These are phyloP conservation scores for Astrothelium macrocarpum DNA, from an alignment of 495 filamentous ascomycete genomes.

Conservation along the genomic window DNA sequence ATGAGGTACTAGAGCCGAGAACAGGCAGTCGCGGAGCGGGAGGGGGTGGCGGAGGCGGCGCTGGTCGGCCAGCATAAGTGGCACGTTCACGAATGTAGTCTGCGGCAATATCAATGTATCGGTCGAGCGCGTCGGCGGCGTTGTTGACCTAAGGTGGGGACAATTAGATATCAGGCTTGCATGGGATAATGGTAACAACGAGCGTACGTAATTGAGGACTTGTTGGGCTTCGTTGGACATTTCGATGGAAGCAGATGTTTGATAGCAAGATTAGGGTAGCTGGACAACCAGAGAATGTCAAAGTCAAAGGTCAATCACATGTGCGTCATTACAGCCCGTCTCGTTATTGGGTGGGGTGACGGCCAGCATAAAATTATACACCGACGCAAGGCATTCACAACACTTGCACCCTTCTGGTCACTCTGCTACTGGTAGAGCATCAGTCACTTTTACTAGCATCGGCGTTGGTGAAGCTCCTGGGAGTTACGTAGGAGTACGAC, in stretches of 20 bases:
- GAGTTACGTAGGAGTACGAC: neutral
- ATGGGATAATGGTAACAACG: neutral
- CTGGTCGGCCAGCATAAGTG: slow-evolving; percentile 40
- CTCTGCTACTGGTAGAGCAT: neutral
- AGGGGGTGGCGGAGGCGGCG: slow-evolving; percentile 35
- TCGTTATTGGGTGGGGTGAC: neutral
- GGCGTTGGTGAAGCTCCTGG: neutral
- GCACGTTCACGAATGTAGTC: slow-evolving; percentile 51
- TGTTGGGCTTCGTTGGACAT: slow-evolving; percentile 20
- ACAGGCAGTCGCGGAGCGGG: slow-evolving; percentile 39
- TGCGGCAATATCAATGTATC: slow-evolving; percentile 62
- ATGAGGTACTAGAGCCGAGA: slow-evolving; percentile 33
- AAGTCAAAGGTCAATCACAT: too few relatives aligned
- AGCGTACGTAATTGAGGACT: slow-evolving; percentile 19
- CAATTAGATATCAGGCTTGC: neutral
- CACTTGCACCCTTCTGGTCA: neutral
- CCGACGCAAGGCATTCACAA: neutral
- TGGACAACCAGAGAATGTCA: too few relatives aligned
- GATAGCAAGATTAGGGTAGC: neutral
- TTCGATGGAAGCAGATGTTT: neutral
- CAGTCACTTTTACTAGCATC: neutral
- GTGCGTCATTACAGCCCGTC: neutral
- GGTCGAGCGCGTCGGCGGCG: slow-evolving; percentile 68
- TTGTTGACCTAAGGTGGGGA: slow-evolving; percentile 27
- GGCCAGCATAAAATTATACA: neutral